Percentiles rank a stretch among this genome's conserved stretches.
Conservation (phyloP, 345 rosid species). For the Pistacia vera region DNA sequence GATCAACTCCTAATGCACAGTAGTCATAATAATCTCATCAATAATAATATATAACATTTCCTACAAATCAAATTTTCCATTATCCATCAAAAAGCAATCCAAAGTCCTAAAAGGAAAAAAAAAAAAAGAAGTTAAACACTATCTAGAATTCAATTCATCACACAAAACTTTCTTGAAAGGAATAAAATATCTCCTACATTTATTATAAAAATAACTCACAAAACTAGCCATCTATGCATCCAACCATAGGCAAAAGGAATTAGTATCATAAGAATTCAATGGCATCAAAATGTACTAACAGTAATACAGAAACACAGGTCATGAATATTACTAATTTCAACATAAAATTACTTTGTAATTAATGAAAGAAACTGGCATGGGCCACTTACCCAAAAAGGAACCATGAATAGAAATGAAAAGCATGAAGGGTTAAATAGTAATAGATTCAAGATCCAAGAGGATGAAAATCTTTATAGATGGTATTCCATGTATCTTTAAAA, state of each 20-base stretch:
- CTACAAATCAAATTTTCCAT: no score
- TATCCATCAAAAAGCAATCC: background rate
- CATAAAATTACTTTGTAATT: background rate
- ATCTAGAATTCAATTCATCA: background rate
- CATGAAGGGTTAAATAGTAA: background rate
- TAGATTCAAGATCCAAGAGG: background rate
- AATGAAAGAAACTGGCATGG: background rate
- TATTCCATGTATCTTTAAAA: background rate
- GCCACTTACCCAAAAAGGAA: background rate
- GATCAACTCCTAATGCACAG: no score
- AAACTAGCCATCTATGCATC: background rate
- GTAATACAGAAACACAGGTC: no score
- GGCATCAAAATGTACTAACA: background rate
- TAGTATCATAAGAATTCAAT: background rate
- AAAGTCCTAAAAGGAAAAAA: no score
- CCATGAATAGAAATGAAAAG: background rate
- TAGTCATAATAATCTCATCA: no score
- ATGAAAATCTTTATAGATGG: background rate
- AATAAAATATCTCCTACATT: background rate
- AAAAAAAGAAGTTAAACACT: background rate
- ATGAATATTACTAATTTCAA: no score
- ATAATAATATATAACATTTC: no score
- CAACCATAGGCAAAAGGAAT: background rate
- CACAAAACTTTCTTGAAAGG: background rate
- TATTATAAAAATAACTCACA: background rate